Conservation (phyloP, 2,329 filamentous ascomycete species). For the Colletotrichum orbiculare region DNA sequence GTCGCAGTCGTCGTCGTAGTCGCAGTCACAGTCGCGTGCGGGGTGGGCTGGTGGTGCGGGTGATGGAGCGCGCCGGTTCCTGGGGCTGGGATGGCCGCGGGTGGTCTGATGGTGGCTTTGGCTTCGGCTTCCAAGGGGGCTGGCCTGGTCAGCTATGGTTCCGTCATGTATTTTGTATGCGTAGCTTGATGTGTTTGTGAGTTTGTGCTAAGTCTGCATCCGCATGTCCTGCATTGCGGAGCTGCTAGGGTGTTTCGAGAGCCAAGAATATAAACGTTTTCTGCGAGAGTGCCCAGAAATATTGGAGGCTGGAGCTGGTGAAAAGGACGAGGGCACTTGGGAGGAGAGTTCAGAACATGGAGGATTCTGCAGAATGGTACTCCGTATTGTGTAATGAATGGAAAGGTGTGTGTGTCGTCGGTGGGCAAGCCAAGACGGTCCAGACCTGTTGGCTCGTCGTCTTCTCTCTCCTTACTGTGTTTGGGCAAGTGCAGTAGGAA, state of each 20-base stretch:
- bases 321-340: background rate
- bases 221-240: conserved; percentile 20
- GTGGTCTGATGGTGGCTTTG: conserved; percentile 34
- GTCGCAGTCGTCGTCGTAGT: conserved; percentile 7
- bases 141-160: conserved; percentile 31
- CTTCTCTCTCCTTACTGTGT: conserved; percentile 9
- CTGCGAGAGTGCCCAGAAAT: background rate
- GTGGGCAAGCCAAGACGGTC: conserved; percentile 24
- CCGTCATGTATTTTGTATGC: conserved; percentile 18
- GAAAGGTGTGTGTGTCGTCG: conserved; percentile 1
- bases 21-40: conserved; percentile 27
- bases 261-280: conserved; percentile 2
- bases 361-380: conserved; percentile 15
- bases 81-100: conserved; percentile 32
- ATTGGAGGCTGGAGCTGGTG: no score
- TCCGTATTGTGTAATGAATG: conserved; percentile 20
- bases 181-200: background rate
- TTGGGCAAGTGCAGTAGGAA: background rate
- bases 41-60: conserved; percentile 31
- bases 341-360: conserved; percentile 3
- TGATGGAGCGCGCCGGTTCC: conserved; percentile 32
- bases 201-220: conserved; percentile 14
- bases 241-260: conserved; percentile 6
- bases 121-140: conserved; percentile 31
- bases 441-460: conserved; percentile 13